phyloP scores from a whole-genome alignment of 164 flowering plant species.

The Annona squamosa region DNA sequence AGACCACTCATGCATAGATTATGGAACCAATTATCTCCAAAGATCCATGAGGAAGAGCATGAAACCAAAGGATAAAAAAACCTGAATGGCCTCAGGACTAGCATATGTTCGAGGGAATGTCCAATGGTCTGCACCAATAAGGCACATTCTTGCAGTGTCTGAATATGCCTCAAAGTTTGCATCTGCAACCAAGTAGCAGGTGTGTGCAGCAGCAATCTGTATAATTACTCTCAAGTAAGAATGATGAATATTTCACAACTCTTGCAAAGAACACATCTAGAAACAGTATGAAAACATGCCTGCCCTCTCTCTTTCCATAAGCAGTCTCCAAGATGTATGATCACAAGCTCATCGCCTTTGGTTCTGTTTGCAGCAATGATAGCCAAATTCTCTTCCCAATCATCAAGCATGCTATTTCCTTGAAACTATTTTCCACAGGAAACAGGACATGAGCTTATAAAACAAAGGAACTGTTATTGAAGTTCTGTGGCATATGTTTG shows the following conservation, averaged over 20 bases:
- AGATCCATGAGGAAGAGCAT: not conserved
- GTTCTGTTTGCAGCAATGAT: constrained; percentile 82
- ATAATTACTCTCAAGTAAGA: constrained; percentile 12
- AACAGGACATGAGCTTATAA: constrained; percentile 3
- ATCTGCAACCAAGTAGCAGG: constrained; percentile 93
- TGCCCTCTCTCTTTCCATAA: constrained; percentile 82
- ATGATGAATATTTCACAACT: constrained; percentile 3
- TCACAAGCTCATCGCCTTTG: constrained; percentile 83
- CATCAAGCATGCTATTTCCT: constrained; percentile 61
- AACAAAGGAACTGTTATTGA: not conserved
- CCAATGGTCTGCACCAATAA: constrained; percentile 93
- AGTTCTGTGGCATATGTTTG: not conserved
- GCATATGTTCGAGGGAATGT: constrained; percentile 91
- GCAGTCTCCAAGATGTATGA: constrained; percentile 86
- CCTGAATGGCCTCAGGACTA: constrained; percentile 98
- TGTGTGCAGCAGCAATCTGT: constrained; percentile 86
- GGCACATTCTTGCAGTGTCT: constrained; percentile 87
- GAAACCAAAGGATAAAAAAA: constrained; percentile 16
- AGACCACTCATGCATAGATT: not conserved
- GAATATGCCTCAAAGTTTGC: constrained; percentile 86
- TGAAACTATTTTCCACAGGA: constrained; percentile 31
- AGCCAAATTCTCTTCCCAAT: constrained; percentile 91
- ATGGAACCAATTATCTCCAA: not conserved
- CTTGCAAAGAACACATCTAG: not conserved
- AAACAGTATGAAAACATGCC: constrained; percentile 30